Percentiles rank a stretch among this genome's conserved stretches.
Conservation (phyloP, 306 rosid genomes). For the Acacia crassicarpa region DNA sequence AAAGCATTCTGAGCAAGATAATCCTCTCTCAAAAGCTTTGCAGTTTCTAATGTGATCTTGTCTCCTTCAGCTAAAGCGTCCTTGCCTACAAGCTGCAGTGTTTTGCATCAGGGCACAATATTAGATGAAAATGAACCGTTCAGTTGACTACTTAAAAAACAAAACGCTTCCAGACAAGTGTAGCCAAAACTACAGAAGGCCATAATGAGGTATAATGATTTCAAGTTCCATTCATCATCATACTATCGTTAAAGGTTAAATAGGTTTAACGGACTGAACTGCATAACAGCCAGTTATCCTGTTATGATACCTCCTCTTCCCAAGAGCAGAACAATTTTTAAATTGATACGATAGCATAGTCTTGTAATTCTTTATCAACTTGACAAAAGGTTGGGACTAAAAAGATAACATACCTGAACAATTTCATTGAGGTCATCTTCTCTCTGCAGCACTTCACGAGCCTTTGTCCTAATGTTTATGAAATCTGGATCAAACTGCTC, state of each 20-base stretch:
- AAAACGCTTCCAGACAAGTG: conserved; percentile 8
- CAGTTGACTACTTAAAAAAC: neutral
- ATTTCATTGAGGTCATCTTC: conserved; percentile 99
- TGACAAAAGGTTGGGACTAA: conserved; percentile 20
- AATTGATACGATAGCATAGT: conserved; percentile 2
- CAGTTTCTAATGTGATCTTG: conserved; percentile 97
- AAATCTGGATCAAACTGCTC: conserved; percentile 97
- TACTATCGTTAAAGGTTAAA: conserved; percentile 1
- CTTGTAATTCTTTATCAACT: conserved; percentile 6
- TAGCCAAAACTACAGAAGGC: conserved; percentile 23
- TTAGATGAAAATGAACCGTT: neutral
- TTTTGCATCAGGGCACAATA: neutral
- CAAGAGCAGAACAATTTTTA: conserved; percentile 23
- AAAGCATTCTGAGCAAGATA: conserved; percentile 99
- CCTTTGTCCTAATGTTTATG: conserved; percentile 95
- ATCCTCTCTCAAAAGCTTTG: conserved; percentile 99
- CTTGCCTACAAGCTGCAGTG: conserved; percentile 94
- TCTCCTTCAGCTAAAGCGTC: conserved; percentile 98
- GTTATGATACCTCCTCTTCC: conserved; percentile 1
- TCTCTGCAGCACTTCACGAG: conserved; percentile 96
- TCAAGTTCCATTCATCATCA: conserved; percentile 16
- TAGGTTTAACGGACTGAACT: conserved; percentile 1
- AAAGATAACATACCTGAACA: conserved; percentile 68
- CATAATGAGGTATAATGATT: conserved; percentile 1
- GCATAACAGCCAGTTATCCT: neutral